These are phyloP conservation scores for Xanthoparmelia taractica DNA, from an alignment of 495 filamentous ascomycete genomes.

Conservation along the genomic window DNA sequence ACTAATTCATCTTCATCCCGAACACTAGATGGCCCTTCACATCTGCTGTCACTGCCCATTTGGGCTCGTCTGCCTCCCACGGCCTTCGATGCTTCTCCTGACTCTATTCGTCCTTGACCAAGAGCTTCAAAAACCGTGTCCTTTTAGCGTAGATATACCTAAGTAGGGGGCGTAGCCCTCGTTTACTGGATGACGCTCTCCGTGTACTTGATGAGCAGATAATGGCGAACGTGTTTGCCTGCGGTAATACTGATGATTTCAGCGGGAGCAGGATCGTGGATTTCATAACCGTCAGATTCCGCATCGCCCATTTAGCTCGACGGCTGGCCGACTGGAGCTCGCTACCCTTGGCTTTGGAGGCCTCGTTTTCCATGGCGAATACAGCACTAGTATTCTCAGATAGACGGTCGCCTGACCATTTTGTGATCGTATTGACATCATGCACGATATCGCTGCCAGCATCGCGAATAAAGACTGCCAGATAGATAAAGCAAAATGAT, in stretches of 20 bases:
- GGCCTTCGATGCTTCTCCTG: constrained; percentile 21
- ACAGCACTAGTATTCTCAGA: constrained; percentile 26
- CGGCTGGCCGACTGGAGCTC: constrained; percentile 6
- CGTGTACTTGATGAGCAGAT: constrained; percentile 58
- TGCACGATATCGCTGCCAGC: constrained; percentile 69
- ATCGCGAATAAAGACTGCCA: constrained; percentile 73
- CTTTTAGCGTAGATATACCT: constrained; percentile 76
- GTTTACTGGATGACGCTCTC: constrained; percentile 55
- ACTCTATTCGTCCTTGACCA: no score
- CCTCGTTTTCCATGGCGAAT: constrained; percentile 64
- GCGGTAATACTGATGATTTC: constrained; percentile 27
- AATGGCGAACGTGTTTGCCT: constrained; percentile 52
- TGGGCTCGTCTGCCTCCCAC: not conserved
- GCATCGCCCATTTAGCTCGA: constrained; percentile 7
- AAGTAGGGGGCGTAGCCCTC: constrained; percentile 44
- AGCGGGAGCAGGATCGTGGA: constrained; percentile 3
- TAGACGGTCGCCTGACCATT: constrained; percentile 4
- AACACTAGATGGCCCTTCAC: not conserved
- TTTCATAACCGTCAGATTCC: constrained; percentile 4
- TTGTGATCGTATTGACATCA: constrained; percentile 32
- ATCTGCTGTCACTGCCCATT: not conserved
- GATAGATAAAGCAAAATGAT: constrained; percentile 65
- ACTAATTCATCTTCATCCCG: not conserved
- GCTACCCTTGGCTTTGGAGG: constrained; percentile 12
- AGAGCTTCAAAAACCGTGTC: constrained; percentile 67